Evolutionary conservation across 352 stramenopile species (phyloP).

Genomic region (Phytophthora sp.): DNA sequence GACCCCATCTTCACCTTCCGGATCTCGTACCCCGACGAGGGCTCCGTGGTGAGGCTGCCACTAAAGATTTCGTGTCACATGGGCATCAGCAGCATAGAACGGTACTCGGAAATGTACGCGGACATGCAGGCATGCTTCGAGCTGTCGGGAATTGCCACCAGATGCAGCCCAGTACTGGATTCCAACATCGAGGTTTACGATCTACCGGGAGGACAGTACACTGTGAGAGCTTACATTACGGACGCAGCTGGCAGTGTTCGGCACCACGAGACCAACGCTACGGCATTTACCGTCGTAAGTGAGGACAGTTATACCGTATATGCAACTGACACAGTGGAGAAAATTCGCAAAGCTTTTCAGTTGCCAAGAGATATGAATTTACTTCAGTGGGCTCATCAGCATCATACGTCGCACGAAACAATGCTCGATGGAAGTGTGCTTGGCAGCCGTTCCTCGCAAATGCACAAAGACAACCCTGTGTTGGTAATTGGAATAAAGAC

Average conservation of each 20-base stretch:
- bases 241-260: background rate
- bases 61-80: background rate
- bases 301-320: background rate
- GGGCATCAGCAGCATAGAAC: background rate
- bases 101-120: background rate
- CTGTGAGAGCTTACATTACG: background rate
- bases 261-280: background rate
- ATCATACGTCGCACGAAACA: background rate
- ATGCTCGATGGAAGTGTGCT: no score
- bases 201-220: background rate
- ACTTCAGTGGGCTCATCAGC: constrained; percentile 1
- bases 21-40: background rate
- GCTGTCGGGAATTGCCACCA: background rate
- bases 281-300: background rate
- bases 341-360: background rate
- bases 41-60: background rate
- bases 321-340: background rate
- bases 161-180: constrained; percentile 5
- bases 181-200: background rate
- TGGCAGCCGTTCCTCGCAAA: no score
- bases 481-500: constrained; percentile 52
- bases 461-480: no score
- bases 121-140: constrained; percentile 4
- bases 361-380: background rate
- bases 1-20: background rate